phyloP scores from a whole-genome alignment of 179 eudicot species.

The Silene noctiflora region DNA sequence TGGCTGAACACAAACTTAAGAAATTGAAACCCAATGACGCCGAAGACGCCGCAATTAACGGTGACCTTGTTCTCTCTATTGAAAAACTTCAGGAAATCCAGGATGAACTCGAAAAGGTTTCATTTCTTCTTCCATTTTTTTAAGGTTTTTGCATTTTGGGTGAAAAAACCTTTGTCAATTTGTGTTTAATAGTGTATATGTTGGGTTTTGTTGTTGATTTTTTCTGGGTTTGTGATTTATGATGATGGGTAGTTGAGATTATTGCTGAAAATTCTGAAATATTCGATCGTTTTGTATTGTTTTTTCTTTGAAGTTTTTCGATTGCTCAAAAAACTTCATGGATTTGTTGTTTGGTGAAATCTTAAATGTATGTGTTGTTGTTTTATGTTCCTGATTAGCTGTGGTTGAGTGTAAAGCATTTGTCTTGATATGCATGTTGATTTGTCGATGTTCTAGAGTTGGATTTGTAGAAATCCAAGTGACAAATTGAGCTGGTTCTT shows the following conservation, averaged over 20 bases:
- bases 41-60: slow-evolving; percentile 56
- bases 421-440: slow-evolving; percentile 13
- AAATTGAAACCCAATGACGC: slow-evolving; percentile 54
- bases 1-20: slow-evolving; percentile 63
- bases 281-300: not conserved
- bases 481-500: not conserved
- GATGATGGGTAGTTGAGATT: slow-evolving; percentile 10
- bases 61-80: slow-evolving; percentile 63
- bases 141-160: not conserved
- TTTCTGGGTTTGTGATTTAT: slow-evolving; percentile 13
- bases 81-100: slow-evolving; percentile 85
- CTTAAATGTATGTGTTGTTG: not conserved
- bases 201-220: not conserved
- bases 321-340: not conserved
- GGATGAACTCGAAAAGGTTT: slow-evolving; percentile 84
- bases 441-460: not conserved
- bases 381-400: not conserved
- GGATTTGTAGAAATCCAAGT: not conserved
- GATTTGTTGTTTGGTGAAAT: not conserved
- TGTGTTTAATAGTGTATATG: not conserved
- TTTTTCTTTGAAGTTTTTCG: not conserved
- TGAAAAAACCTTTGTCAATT: not conserved
- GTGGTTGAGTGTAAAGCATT: not conserved
- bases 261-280: not conserved
- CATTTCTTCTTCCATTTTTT: not conserved